Evolutionary conservation across 306 rosid genomes (phyloP).

Genomic region (Ochetophila trinervis): DNA sequence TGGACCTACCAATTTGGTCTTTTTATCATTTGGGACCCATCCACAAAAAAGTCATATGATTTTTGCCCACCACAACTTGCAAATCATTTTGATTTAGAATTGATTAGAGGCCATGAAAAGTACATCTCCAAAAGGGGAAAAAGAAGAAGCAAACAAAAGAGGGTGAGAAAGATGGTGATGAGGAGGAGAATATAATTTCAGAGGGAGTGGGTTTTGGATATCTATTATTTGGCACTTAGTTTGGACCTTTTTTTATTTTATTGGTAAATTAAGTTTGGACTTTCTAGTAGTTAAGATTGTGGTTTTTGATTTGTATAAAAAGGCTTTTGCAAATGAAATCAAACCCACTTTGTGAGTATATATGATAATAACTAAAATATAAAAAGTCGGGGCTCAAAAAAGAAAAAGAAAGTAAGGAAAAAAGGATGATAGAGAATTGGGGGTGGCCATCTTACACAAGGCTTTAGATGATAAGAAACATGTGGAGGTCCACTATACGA

Average conservation of each 20-base stretch:
- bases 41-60: conserved; percentile 11
- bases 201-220: background rate
- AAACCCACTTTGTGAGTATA: no score
- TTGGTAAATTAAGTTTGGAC: no score
- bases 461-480: no score
- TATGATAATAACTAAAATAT: background rate
- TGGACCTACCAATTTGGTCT: conserved; percentile 17
- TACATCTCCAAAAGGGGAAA: conserved; percentile 29
- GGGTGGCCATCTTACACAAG: conserved; percentile 3
- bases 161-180: conserved; percentile 15
- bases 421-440: background rate
- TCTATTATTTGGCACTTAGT: background rate
- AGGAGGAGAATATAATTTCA: conserved; percentile 27
- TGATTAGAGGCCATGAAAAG: conserved; percentile 27
- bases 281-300: background rate
- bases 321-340: no score
- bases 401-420: background rate
- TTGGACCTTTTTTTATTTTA: no score
- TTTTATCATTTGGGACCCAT: conserved; percentile 22
- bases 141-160: conserved; percentile 5
- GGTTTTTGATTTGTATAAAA: background rate
- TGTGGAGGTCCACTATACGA: conserved; percentile 26
- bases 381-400: conserved; percentile 1
- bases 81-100: conserved; percentile 16
- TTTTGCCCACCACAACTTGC: conserved; percentile 36